Evolutionary conservation across 805 yeast genomes (phyloP), one percentile per base, ranked within the genome.

Genomic region (Candida saitoana): DNA sequence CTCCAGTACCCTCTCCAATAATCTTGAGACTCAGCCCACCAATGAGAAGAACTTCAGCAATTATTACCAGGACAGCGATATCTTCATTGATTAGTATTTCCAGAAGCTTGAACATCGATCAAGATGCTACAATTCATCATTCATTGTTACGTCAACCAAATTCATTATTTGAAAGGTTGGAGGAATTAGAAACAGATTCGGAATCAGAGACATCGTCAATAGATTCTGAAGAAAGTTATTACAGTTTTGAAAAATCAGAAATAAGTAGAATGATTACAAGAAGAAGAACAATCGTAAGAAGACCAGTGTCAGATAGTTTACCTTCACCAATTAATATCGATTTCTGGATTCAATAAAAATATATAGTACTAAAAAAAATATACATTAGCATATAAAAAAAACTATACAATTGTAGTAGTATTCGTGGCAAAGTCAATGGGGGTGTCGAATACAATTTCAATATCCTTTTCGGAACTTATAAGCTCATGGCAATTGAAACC

Each of bases 221-320:
- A 9, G 35, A 17, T 17, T 32, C 35, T 6, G 15, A 15, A 3
- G 19, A 39, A 24, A 46, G 45, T 29, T 43, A 38, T 37, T 46
- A 41, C 22, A 43, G 45, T 25, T 37, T 43, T 30, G 29, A 24
- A 14, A 42, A 42, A 38, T 39, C 42, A 16, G 16, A 34, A 20
- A 34, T 34, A 34, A 34, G 37, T 34, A 34, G 37, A 34, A 8
- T 34, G 16, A 34, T 17, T 18, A 34, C 37, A 5, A 34, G 37
- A 11, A 17, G 12, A 4, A 17, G 18, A 8, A 8, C 27, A 11
- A 18, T 11, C 16, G n/a, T 12, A 12, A 14, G 37, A 20, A 17
- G 27, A n/a, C 7, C 37, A 14, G 11, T 7, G 15, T 34, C 15
- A 15, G 12, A 18, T 18, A 34, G 37, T 7, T 34, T 34, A n/a